Conservation (phyloP, 768 basidiomycete genomes). For the Fibroporia radiculosa region DNA sequence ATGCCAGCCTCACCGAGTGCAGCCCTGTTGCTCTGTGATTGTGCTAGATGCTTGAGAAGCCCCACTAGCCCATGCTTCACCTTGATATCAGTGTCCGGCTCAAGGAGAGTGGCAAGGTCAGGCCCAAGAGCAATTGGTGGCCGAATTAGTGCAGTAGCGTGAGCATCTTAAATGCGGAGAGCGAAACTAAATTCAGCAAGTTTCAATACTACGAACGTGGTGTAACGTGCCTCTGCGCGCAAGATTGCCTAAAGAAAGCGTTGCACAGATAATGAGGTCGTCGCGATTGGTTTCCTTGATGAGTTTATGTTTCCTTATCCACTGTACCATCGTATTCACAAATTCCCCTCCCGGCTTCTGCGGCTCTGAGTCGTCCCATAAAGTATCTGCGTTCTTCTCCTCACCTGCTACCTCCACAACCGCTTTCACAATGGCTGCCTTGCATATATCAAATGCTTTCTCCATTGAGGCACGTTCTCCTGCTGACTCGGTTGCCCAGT, state of each 20-base stretch:
- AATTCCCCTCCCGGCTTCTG: conserved; percentile 60
- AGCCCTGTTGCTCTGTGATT: conserved; percentile 49
- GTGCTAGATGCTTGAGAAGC: conserved; percentile 78
- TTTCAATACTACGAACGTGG: not conserved
- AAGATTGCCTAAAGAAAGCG: conserved; percentile 76
- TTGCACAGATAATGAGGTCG: conserved; percentile 79
- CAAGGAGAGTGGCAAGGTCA: conserved; percentile 53
- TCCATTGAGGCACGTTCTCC: conserved; percentile 51
- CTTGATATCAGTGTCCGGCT: conserved; percentile 63
- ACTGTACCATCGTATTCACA: conserved; percentile 63
- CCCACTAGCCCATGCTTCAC: conserved; percentile 87
- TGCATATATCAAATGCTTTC: conserved; percentile 73
- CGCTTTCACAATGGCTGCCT: conserved; percentile 78
- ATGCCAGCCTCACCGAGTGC: conserved; percentile 55
- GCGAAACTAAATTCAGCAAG: not conserved
- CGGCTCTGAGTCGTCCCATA: conserved; percentile 63
- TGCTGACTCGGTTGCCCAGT: conserved; percentile 44
- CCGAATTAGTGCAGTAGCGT: conserved; percentile 45
- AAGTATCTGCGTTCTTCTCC: conserved; percentile 64
- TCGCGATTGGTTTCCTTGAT: conserved; percentile 40
- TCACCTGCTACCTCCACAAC: conserved; percentile 83
- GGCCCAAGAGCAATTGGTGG: conserved; percentile 53
- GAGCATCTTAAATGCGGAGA: conserved; percentile 39
- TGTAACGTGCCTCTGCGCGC: conserved; percentile 55
- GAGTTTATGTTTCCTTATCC: conserved; percentile 55